Conservation (phyloP, 2,329 filamentous ascomycete species). For the Aureobasidium leucospermi region DNA sequence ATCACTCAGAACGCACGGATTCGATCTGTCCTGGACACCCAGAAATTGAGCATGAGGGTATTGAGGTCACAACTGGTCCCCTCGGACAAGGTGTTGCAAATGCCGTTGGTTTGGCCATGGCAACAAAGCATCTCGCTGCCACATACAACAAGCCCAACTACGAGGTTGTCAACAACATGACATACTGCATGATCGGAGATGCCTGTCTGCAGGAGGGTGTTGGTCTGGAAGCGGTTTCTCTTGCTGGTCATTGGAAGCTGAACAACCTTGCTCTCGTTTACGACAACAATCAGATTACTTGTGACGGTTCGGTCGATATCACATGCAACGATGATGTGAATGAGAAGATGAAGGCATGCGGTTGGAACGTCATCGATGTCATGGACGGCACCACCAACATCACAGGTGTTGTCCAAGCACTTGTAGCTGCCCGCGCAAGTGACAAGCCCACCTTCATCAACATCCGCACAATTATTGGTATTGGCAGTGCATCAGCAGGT, state of each 20-base stretch:
- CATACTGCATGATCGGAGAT: slow-evolving; percentile 52
- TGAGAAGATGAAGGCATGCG: slow-evolving; percentile 48
- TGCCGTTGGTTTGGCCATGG: slow-evolving; percentile 53
- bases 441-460: slow-evolving; percentile 51
- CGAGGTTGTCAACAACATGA: slow-evolving; percentile 45
- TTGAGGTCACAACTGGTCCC: slow-evolving; percentile 54
- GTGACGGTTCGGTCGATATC: slow-evolving; percentile 49
- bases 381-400: slow-evolving; percentile 49
- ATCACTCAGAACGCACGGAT: slow-evolving; percentile 43
- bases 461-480: slow-evolving; percentile 48
- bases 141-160: slow-evolving; percentile 45
- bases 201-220: slow-evolving; percentile 54
- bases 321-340: slow-evolving; percentile 50
- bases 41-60: slow-evolving; percentile 50
- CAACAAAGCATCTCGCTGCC: slow-evolving; percentile 49
- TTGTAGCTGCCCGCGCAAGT: slow-evolving; percentile 31
- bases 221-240: slow-evolving; percentile 49
- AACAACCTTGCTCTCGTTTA: slow-evolving; percentile 52
- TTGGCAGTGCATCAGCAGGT: slow-evolving; percentile 44
- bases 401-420: slow-evolving; percentile 40
- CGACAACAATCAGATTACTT: slow-evolving; percentile 55
- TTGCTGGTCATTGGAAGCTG: slow-evolving; percentile 49
- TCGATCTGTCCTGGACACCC: slow-evolving; percentile 45
- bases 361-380: slow-evolving; percentile 50
- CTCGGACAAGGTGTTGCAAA: slow-evolving; percentile 54